Evolutionary conservation across 2,329 filamentous ascomycete genomes (phyloP), one percentile per base, ranked within the genome.

Genomic region (Clonostachys solani): DNA sequence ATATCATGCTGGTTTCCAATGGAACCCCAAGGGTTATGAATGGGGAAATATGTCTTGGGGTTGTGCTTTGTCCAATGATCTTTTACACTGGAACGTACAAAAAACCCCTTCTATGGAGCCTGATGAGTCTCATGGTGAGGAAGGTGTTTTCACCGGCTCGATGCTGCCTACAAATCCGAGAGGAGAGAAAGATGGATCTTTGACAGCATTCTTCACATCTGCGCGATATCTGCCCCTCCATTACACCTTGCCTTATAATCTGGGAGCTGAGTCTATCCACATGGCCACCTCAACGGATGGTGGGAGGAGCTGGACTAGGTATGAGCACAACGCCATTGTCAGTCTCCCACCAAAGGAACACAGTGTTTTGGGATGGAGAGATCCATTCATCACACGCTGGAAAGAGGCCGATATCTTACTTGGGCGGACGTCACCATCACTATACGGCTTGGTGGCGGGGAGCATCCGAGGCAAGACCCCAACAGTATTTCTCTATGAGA

Each of bases 1-100:
- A 3, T 81, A 80, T 49, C 76, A 80, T 51, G 54, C 79, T 8
- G 74, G 73, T 54, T 80, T 75, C 56, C 76, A 81, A 56, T 78
- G 65, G 57, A 71, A 70, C 36, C 66, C 67, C 2, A 59, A 62
- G 9, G 62, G 58, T 1, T 62, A 56, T 33, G 57, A 60, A 37
- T 72, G 68, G 67, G 65, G 61, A 7, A 60, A 67, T 51, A 66
- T 73, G 45, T 66, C 62, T 16, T 75, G 71, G 73, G 78, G 77
- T 3, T 72, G 79, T 52, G 75, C 75, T 6, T 75, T 68, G 4
- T 78, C 73, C 47, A 49, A 40, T 19, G 59, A 64, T 23, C 53
- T 56, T 3, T 56, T 69, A 15, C 70, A 65, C 13, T 79, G 76
- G 76, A 12, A 38, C 7, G 15, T n/a, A 7, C 36, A 18, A 18